Conservation (phyloP, 768 basidiomycete species). For the Tricholoma sp. region DNA sequence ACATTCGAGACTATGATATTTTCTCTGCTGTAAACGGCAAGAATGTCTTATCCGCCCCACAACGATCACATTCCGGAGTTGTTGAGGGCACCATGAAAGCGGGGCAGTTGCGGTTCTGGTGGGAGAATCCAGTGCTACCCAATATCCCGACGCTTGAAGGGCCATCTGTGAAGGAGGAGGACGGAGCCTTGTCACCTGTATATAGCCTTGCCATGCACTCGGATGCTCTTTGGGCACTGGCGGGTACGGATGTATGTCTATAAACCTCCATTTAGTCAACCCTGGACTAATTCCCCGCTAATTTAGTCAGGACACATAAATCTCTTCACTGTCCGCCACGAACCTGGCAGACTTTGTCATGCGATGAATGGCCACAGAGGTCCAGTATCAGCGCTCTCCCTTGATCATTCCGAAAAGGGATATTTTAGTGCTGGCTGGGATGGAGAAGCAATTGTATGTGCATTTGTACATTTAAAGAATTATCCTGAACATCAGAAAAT, state of each 20-base stretch:
- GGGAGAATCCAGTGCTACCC: slow-evolving; percentile 63
- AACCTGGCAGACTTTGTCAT: slow-evolving; percentile 76
- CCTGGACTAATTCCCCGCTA: not conserved
- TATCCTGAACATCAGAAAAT: slow-evolving; percentile 5
- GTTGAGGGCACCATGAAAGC: slow-evolving; percentile 91
- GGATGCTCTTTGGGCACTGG: slow-evolving; percentile 89
- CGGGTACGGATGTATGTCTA: slow-evolving; percentile 73
- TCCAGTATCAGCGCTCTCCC: slow-evolving; percentile 79
- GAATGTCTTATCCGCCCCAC: slow-evolving; percentile 81
- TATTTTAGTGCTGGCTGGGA: slow-evolving; percentile 96
- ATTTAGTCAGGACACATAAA: slow-evolving; percentile 84
- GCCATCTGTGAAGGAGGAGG: slow-evolving; percentile 36
- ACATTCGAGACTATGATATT: slow-evolving; percentile 89
- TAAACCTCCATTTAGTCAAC: not conserved
- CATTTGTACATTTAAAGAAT: not conserved
- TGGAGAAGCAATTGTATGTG: slow-evolving; percentile 74
- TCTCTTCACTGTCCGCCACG: slow-evolving; percentile 88
- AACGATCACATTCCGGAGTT: slow-evolving; percentile 83
- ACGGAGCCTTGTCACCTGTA: slow-evolving; percentile 60
- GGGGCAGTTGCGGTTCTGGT: slow-evolving; percentile 85
- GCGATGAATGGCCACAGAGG: slow-evolving; percentile 72
- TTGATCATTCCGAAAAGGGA: slow-evolving; percentile 78
- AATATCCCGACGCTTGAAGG: slow-evolving; percentile 23
- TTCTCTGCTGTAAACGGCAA: slow-evolving; percentile 87
- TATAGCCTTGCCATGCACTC: slow-evolving; percentile 90